Evolutionary conservation across 208 protist genomes (phyloP).

Genomic region (Porcisia hertigi): DNA sequence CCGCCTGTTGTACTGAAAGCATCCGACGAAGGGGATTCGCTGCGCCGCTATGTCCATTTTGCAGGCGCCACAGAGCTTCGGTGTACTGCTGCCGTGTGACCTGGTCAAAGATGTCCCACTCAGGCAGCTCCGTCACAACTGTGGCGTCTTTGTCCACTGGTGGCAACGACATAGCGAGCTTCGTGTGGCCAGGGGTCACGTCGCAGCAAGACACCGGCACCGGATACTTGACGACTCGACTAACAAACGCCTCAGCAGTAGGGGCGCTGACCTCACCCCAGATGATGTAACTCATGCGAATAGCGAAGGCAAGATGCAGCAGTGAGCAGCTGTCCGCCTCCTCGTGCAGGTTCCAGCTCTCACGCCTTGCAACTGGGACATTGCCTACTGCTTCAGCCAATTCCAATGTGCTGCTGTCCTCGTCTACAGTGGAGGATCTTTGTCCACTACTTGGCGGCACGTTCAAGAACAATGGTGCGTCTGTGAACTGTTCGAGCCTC

Average conservation of each 20-base stretch:
- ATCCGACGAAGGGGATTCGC: conserved; percentile 33
- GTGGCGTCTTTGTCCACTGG: neutral
- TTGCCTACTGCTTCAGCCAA: neutral
- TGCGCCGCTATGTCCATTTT: conserved; percentile 21
- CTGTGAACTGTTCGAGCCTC: conserved; percentile 73
- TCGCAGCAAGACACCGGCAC: conserved; percentile 20
- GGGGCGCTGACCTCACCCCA: conserved; percentile 49
- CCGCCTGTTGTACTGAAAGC: neutral
- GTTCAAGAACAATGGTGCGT: conserved; percentile 75
- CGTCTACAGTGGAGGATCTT: neutral
- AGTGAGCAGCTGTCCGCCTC: conserved; percentile 78
- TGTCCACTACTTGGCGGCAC: neutral
- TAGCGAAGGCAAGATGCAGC: conserved; percentile 61
- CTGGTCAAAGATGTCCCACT: conserved; percentile 28
- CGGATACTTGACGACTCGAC: conserved; percentile 13
- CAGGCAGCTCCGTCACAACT: conserved; percentile 7
- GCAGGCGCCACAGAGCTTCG: conserved; percentile 3
- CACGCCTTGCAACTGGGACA: conserved; percentile 14
- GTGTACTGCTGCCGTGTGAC: conserved; percentile 19
- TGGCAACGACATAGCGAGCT: neutral
- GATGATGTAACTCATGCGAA: conserved; percentile 81
- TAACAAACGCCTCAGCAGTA: conserved; percentile 13
- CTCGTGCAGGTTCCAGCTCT: conserved; percentile 63
- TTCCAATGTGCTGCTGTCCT: neutral
- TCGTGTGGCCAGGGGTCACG: neutral